Conservation (phyloP, 1,284 basidiomycete genomes). For the Leccinum pachyderme region DNA sequence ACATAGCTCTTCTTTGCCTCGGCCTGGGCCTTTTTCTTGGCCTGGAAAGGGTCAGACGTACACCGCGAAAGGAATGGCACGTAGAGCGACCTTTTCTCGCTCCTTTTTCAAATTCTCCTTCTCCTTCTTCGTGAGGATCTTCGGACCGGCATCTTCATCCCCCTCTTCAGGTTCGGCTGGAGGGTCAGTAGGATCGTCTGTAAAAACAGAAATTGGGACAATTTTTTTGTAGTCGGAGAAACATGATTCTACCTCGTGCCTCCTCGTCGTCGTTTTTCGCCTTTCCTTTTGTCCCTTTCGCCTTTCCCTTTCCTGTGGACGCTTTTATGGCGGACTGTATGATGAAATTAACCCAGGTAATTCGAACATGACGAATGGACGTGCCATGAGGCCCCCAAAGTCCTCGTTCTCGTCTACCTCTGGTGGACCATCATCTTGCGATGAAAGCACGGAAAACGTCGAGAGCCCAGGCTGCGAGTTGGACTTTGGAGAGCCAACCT, state of each 20-base stretch:
- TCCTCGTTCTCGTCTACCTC: conserved; percentile 70
- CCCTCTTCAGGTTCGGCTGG: conserved; percentile 38
- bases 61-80: background rate
- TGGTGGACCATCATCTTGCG: conserved; percentile 44
- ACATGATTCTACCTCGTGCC: conserved; percentile 21
- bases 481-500: conserved; percentile 32
- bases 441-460: conserved; percentile 51
- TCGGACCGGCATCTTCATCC: conserved; percentile 46
- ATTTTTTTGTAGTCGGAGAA: conserved; percentile 2
- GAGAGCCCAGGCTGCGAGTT: conserved; percentile 43
- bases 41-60: conserved; percentile 45
- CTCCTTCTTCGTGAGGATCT: conserved; percentile 85
- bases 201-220: background rate
- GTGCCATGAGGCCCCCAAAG: conserved; percentile 83
- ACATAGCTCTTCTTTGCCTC: conserved; percentile 72
- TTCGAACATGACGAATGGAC: conserved; percentile 26
- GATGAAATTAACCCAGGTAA: conserved; percentile 3
- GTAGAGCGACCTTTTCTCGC: conserved; percentile 72
- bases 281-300: conserved; percentile 47
- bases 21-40: conserved; percentile 93
- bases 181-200: conserved; percentile 31
- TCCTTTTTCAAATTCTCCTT: conserved; percentile 95
- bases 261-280: conserved; percentile 43
- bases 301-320: conserved; percentile 45
- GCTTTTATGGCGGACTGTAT: conserved; percentile 58